Evolutionary conservation across 768 basidiomycete species (phyloP).

Genomic region (Floccularia luteovirens): DNA sequence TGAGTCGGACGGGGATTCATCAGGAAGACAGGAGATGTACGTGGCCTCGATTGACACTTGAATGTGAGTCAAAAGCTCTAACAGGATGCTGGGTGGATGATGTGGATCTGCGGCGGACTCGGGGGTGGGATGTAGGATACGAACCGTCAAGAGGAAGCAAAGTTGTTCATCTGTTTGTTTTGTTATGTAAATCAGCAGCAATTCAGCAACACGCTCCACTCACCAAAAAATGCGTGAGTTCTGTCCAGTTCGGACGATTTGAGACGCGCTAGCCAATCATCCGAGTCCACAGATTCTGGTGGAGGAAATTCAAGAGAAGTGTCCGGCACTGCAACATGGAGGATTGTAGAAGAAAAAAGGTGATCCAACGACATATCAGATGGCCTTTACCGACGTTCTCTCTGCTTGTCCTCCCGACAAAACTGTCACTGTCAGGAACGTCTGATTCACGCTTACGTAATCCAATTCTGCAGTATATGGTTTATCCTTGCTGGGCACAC

Average conservation of each 20-base stretch:
- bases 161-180: conserved; percentile 46
- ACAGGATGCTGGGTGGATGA: conserved; percentile 36
- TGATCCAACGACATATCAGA: conserved; percentile 45
- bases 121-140: conserved; percentile 54
- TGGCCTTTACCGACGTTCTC: neutral
- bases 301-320: conserved; percentile 57
- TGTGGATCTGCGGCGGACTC: conserved; percentile 24
- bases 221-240: conserved; percentile 72
- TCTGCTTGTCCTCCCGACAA: neutral
- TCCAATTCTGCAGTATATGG: neutral
- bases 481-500: neutral
- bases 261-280: conserved; percentile 50
- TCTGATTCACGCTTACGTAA: neutral
- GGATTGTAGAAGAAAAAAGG: conserved; percentile 48
- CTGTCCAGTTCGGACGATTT: conserved; percentile 38
- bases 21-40: conserved; percentile 57
- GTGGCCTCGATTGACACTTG: conserved; percentile 79
- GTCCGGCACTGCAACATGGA: conserved; percentile 61
- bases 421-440: neutral
- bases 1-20: conserved; percentile 23
- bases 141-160: conserved; percentile 36
- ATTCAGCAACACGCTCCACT: conserved; percentile 11
- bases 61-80: conserved; percentile 58
- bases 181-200: conserved; percentile 12
- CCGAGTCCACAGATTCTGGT: conserved; percentile 23